Evolutionary conservation across 306 rosid genomes (phyloP), one percentile per base, ranked within the genome.

Genomic region (Cucurbita ficifolia): DNA sequence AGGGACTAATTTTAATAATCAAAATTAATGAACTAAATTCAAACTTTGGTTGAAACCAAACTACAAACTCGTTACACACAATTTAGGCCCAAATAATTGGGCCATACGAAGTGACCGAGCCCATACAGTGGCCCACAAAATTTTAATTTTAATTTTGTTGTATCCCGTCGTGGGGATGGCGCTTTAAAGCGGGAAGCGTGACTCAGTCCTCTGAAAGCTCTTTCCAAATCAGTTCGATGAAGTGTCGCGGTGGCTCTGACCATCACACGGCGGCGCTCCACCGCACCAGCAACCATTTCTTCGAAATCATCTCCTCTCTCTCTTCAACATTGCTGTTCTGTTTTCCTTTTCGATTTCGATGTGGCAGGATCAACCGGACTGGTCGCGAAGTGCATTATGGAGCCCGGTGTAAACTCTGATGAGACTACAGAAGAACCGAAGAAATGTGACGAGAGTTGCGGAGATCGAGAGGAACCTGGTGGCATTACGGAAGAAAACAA

Each of bases 341-440:
- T 40, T 21, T 8, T 39, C 45, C 21, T 76, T 33, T 29, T 40
- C 55, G 38, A 45, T 52, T 51, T 57, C 77, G 59, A 88, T 90
- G 88, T 86, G n/a, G 94, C 96, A 0, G 94, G 87, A 78, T 80
- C 96, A 83, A 84, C 94, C 10, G 85, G 88, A 1, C 74, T 88
- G 36, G 88, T 79, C 62, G 85, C 91, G 43, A 86, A 81, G 56
- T 87, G 58, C 77, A 72, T 86, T 57, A 76, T 81, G 67, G 68
- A 12, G 5, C 71, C 78, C 24, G 38, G 49, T n/a, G 24, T 73
- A 16, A 65, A 24, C 61, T 17, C 45, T 72, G 8, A 51, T 50
- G 33, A 69, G 49, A 29, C 71, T 56, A 46, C 76, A 1, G 70
- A 65, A 7, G 51, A 69, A 56, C 19, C 82, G 49, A 65, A 42